phyloP scores from a whole-genome alignment of 345 rosid species.

The rapeseed (Brassica napus) region Da-Ae NC_063434.1:13079501-13080000 shows the following conservation, averaged over 20 bases:
- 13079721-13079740: neutral
- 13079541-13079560: slow-evolving; percentile 79
- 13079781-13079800: slow-evolving; percentile 18
- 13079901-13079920: slow-evolving; percentile 11
- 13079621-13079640: slow-evolving; percentile 61
- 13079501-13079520: slow-evolving; percentile 46
- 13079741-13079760: slow-evolving; percentile 11
- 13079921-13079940: neutral
- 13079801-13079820: slow-evolving; percentile 40
- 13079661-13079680: neutral
- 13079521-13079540: slow-evolving; percentile 92
- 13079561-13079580: slow-evolving; percentile 70
- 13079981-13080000: slow-evolving; percentile 53
- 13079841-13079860: slow-evolving; percentile 9
- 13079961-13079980: slow-evolving; percentile 21
- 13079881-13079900: neutral
- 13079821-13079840: slow-evolving; percentile 31
- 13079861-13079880: neutral
- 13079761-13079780: slow-evolving; percentile 22
- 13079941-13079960: neutral
- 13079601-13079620: slow-evolving; percentile 78
- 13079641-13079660: neutral
- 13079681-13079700: neutral
- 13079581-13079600: slow-evolving; percentile 93
- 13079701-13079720: neutral